Evolutionary conservation across 306 rosid species (phyloP), one percentile per base, ranked within the genome.

Genomic region (Casuarina equisetifolia): DNA sequence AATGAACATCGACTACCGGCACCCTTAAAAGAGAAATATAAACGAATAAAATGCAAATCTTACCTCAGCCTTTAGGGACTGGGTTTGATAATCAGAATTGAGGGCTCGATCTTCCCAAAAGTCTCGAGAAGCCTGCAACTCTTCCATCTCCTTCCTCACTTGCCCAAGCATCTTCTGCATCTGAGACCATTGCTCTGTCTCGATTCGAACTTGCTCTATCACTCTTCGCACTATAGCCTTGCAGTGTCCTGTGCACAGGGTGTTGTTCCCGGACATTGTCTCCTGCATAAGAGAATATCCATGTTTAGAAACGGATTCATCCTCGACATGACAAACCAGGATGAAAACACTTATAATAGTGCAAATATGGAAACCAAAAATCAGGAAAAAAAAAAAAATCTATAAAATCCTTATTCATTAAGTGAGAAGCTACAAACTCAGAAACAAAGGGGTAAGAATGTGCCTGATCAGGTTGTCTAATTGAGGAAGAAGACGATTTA

Each of bases 181-280:
- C 76, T 89, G 96, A n/a, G 98, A 95, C 98, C 98, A 95, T 51
- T 95, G 98, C 79, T 91, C 97, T 9, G 93, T 91, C 85, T 95
- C 98, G 52, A 85, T 89, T 87, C 88, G 84, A 48, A 95, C 96
- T 84, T 95, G 96, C 85, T 92, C 98, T 12, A 91, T 87, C 73
- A 95, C 90, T 75, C 91, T 92, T 80, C 88, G 75, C 20, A 91
- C 90, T 38, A 91, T 80, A 38, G 82, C 85, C 91, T 95, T 95
- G 84, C 98, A 95, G 62, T 77, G 91, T 74, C 97, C 96, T 9
- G 97, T 91, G 81, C 98, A 95, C 45, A 32, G 13, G 17, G 84
- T 91, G 49, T 90, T 87, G 76, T 91, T 91, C 45, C 48, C 25
- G 17, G 68, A 73, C 76, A 54, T 48, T 69, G 54, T 83, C 46